A percentile compares a stretch with the other conserved stretches of the same genome.
phyloP scores from a whole-genome alignment of 306 rosid genomes.

The Sophora flavescens region DNA sequence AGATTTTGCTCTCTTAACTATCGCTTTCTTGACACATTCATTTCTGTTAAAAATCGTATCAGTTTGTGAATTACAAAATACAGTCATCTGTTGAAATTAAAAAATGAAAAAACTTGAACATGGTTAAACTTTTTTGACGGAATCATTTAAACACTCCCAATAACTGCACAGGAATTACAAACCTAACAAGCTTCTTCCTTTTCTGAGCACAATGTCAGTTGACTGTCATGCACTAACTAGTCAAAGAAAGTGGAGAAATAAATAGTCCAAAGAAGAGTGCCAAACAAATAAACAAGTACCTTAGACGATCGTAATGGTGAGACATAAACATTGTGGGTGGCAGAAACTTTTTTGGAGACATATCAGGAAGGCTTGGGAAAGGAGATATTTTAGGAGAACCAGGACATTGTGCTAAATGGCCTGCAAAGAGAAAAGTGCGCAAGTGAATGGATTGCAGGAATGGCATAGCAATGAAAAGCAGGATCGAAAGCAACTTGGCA shows the following conservation, averaged over 20 bases:
- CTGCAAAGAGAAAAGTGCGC: slow-evolving; percentile 36
- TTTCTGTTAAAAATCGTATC: neutral
- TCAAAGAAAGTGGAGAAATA: slow-evolving; percentile 3
- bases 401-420: slow-evolving; percentile 77
- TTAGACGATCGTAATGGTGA: slow-evolving; percentile 96
- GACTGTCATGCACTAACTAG: slow-evolving; percentile 7
- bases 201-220: slow-evolving; percentile 16
- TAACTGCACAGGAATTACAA: neutral
- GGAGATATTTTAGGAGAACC: slow-evolving; percentile 92
- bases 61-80: slow-evolving; percentile 7
- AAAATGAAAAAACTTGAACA: neutral
- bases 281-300: slow-evolving; percentile 60
- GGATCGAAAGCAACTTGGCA: slow-evolving; percentile 11
- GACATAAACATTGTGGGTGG: slow-evolving; percentile 91
- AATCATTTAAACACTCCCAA: neutral
- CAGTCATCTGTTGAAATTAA: neutral
- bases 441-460: slow-evolving; percentile 45
- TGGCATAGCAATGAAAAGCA: slow-evolving; percentile 18
- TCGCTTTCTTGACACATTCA: neutral
- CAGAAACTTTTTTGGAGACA: slow-evolving; percentile 99
- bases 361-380: slow-evolving; percentile 96
- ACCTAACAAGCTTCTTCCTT: slow-evolving; percentile 30
- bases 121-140: neutral
- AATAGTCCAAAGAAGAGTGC: slow-evolving; percentile 10
- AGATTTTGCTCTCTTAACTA: neutral